These are phyloP conservation scores for Alternaria brassicicola DNA, from an alignment of 2,329 filamentous ascomycete species.

Conservation along the genomic window DNA sequence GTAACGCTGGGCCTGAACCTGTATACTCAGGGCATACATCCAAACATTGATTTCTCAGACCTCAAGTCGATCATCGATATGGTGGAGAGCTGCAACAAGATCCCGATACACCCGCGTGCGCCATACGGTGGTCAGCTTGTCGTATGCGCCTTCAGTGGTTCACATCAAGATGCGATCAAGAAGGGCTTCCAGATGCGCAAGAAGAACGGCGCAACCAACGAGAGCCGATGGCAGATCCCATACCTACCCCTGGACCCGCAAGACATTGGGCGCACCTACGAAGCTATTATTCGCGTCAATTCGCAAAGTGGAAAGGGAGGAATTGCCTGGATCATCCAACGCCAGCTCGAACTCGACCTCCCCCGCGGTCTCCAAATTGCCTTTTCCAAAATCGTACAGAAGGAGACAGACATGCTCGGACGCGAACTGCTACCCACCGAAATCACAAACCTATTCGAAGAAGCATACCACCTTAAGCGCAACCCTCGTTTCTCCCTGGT, in stretches of 20 bases:
- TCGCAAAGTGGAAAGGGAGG: slow-evolving; percentile 95
- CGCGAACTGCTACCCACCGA: slow-evolving; percentile 84
- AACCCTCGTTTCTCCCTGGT: slow-evolving; percentile 86
- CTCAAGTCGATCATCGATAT: slow-evolving; percentile 83
- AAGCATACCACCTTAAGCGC: slow-evolving; percentile 81
- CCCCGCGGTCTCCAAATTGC: slow-evolving; percentile 91
- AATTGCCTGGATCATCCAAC: slow-evolving; percentile 90
- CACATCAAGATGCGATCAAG: slow-evolving; percentile 95
- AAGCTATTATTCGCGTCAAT: slow-evolving; percentile 97
- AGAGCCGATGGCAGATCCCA: slow-evolving; percentile 81
- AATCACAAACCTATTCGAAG: slow-evolving; percentile 86
- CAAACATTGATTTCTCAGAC: slow-evolving; percentile 89
- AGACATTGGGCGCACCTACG: slow-evolving; percentile 96
- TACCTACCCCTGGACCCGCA: slow-evolving; percentile 92
- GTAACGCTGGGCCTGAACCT: slow-evolving; percentile 92
- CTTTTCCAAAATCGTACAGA: slow-evolving; percentile 87
- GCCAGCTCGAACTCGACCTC: slow-evolving; percentile 86
- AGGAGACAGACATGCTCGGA: slow-evolving; percentile 76
- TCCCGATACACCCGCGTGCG: slow-evolving; percentile 85
- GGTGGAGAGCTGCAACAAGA: slow-evolving; percentile 93
- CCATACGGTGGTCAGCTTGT: slow-evolving; percentile 92
- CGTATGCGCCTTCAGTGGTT: slow-evolving; percentile 89
- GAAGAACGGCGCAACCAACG: slow-evolving; percentile 61
- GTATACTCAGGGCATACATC: slow-evolving; percentile 89
- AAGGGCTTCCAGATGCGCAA: slow-evolving; percentile 80